Percentiles rank a stretch among this genome's conserved stretches.
Evolutionary conservation across 345 rosid genomes (phyloP).

Genomic region (Crucihimalaya himalaica): DNA sequence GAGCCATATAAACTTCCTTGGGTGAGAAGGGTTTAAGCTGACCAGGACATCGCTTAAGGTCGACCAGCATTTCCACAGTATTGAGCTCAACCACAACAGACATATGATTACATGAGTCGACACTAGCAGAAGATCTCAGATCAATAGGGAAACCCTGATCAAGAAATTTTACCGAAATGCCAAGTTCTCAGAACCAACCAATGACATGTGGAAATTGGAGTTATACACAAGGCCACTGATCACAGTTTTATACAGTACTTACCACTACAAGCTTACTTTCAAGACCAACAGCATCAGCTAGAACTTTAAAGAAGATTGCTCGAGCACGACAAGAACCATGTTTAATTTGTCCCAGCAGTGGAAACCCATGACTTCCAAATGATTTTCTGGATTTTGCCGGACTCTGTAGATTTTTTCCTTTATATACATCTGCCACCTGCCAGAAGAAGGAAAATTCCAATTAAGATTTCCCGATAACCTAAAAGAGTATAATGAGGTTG

Average conservation of each 20-base stretch:
- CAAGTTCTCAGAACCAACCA: neutral
- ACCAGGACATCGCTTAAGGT: slow-evolving; percentile 80
- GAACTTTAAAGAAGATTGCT: slow-evolving; percentile 82
- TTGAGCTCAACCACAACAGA: slow-evolving; percentile 71
- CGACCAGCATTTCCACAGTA: slow-evolving; percentile 68
- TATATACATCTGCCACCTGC: slow-evolving; percentile 66
- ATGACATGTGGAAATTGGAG: neutral
- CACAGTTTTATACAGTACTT: slow-evolving; percentile 38
- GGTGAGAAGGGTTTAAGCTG: slow-evolving; percentile 65
- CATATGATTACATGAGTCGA: slow-evolving; percentile 70
- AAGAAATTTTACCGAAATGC: neutral
- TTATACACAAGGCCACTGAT: neutral
- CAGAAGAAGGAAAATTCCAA: neutral
- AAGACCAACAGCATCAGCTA: slow-evolving; percentile 77
- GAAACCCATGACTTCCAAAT: slow-evolving; percentile 54
- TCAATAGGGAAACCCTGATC: slow-evolving; percentile 79
- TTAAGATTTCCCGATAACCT: neutral
- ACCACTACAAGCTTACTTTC: slow-evolving; percentile 85
- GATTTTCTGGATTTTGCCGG: slow-evolving; percentile 52
- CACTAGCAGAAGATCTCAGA: slow-evolving; percentile 50
- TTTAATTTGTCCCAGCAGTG: slow-evolving; percentile 75
- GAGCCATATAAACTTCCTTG: slow-evolving; percentile 61
- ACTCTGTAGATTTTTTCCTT: slow-evolving; percentile 53
- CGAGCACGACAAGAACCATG: slow-evolving; percentile 73
- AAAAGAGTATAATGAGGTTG: neutral